Base-by-base conservation (phyloP, 371 early-diverging fungal genomes). In the Phascolomyces articulosus region DNA sequence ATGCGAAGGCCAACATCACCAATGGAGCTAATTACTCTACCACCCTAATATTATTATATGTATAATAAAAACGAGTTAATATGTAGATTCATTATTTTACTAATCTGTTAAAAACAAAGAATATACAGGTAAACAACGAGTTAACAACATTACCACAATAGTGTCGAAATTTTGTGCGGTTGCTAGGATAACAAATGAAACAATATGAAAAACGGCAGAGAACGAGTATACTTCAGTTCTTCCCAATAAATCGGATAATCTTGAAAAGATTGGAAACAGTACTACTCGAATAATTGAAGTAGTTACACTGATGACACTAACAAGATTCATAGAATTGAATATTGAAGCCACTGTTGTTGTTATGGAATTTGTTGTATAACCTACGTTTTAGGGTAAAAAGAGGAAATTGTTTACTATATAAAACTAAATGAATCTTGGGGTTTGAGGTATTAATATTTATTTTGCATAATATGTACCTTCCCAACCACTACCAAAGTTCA, bases 1-100 rank as follows among this genome's bases (percentile, higher is more conserved):
- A 77, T 66, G 6, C 63, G 38, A n/a, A 63, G 67, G 47, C 78
- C 78, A 29, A 71, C 49, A 18, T 64, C 63, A 21, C 78, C 78
- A 55, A 77, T 64, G 26, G 78, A 69, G 51, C 74, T 72, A 2
- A 77, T 65, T 28, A 73, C 69, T 65, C 73, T 73, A 3, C 69
- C 77, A 31, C 71, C 73, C 77, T 76, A 63, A 23, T 7, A 41
- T 40, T 13, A 44, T 40, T 21, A 8, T 38, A 23, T 16, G 6
- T 40, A 20, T 34, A 10, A 23, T 40, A 3, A 29, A 56, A 38
- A 9, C 38, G 6, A 38, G 38, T 38, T 38, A 38, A 38, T 38
- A 38, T 38, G 38, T 38, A 13, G 6, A 38, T 38, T 38, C 38
- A 38, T 38, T 6, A 9, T 16, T 6, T 38, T 6, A 9, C 6